Percentiles rank a stretch among this genome's conserved stretches.
phyloP scores from a whole-genome alignment of 2,329 filamentous ascomycete genomes.

The Plenodomus lindquistii region DNA sequence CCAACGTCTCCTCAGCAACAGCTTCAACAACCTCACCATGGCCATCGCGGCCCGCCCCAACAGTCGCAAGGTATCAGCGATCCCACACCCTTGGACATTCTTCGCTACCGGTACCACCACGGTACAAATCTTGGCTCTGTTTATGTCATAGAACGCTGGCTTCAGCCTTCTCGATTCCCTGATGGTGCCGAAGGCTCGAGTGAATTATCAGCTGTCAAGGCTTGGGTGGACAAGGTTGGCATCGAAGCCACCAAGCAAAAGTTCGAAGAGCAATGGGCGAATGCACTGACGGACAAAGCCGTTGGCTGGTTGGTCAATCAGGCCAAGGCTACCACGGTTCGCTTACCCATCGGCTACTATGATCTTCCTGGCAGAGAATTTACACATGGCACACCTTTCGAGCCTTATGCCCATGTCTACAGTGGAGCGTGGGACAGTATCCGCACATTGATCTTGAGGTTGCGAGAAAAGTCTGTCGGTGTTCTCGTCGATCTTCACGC shows the following conservation, averaged over 20 bases:
- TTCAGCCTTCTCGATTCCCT: conserved; percentile 56
- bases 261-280: conserved; percentile 60
- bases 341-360: conserved; percentile 65
- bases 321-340: conserved; percentile 60
- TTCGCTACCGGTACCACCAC: conserved; percentile 63
- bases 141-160: conserved; percentile 65
- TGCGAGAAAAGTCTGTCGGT: conserved; percentile 55
- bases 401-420: conserved; percentile 55
- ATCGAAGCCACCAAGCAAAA: conserved; percentile 53
- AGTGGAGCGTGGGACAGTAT: conserved; percentile 58
- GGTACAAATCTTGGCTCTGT: conserved; percentile 63
- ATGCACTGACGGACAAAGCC: conserved; percentile 56
- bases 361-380: conserved; percentile 56
- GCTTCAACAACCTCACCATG: conserved; percentile 1
- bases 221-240: conserved; percentile 53
- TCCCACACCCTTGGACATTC: conserved; percentile 47
- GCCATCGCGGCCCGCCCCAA: not conserved
- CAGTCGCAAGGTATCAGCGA: conserved; percentile 40
- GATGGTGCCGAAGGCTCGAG: conserved; percentile 47
- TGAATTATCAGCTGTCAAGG: conserved; percentile 58
- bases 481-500: conserved; percentile 63
- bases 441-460: conserved; percentile 51
- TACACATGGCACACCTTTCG: conserved; percentile 57
- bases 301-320: conserved; percentile 57
- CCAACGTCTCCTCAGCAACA: conserved; percentile 6